Conservation (phyloP, 441 rosid species). For the Codiaeum variegatum region DNA sequence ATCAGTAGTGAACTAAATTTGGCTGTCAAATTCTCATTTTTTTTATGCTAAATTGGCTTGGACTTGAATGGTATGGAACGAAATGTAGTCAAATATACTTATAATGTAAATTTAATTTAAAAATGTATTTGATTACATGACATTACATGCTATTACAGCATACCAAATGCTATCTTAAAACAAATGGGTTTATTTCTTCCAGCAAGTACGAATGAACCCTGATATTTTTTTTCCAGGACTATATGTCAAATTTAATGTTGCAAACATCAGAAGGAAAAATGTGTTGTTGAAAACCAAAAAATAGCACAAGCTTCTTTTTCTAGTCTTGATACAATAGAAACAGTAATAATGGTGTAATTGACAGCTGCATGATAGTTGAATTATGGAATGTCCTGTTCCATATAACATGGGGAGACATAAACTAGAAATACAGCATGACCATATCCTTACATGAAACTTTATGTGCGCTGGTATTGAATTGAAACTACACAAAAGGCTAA, state of each 20-base stretch:
- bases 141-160: no score
- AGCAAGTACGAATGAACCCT: background rate
- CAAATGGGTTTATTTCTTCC: background rate
- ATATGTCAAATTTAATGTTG: background rate
- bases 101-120: no score
- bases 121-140: no score
- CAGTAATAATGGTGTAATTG: background rate
- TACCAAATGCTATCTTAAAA: no score
- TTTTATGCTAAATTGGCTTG: background rate
- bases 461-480: background rate
- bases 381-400: background rate
- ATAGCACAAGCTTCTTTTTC: background rate
- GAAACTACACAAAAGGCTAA: background rate
- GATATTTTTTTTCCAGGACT: background rate
- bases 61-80: no score
- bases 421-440: background rate
- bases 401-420: background rate
- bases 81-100: no score
- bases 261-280: background rate
- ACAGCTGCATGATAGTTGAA: background rate
- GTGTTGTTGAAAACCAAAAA: background rate
- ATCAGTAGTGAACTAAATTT: background rate
- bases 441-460: background rate
- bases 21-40: background rate
- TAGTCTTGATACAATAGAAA: background rate